These are phyloP conservation scores for Tricholoma bakamatsutake DNA, from an alignment of 768 basidiomycete species.

Conservation along the genomic window DNA sequence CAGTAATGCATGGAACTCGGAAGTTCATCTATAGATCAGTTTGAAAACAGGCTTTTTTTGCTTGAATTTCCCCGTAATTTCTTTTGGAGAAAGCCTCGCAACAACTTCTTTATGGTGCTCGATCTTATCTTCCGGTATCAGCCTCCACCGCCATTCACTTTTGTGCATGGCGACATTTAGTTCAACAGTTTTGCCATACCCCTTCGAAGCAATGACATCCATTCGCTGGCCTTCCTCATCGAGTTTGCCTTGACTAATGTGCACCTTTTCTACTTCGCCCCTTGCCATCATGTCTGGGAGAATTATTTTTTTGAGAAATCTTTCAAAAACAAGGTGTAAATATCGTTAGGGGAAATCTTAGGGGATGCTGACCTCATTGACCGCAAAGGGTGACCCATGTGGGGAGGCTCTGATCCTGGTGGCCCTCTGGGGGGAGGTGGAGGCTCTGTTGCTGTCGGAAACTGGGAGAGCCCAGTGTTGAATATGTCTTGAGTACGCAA, in stretches of 20 bases:
- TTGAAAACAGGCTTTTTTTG: background rate
- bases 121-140: background rate
- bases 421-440: background rate
- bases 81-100: background rate
- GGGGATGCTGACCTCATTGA: background rate
- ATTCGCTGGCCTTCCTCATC: background rate
- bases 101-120: background rate
- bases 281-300: background rate
- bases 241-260: background rate
- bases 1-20: background rate
- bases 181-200: background rate
- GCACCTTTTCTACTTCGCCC: background rate
- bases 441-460: background rate
- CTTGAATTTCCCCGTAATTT: background rate
- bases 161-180: too few species aligned
- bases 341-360: background rate
- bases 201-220: background rate
- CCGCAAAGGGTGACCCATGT: background rate
- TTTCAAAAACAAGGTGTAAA: background rate
- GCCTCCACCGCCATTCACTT: background rate
- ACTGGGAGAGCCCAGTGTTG: background rate
- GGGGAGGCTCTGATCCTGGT: background rate
- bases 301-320: background rate
- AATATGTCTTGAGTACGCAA: background rate
- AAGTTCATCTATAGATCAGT: too few species aligned